Percentiles rank a stretch among this genome's conserved stretches.
Conservation (phyloP, 2,329 filamentous ascomycete species). For the Penicillium sp. region DNA sequence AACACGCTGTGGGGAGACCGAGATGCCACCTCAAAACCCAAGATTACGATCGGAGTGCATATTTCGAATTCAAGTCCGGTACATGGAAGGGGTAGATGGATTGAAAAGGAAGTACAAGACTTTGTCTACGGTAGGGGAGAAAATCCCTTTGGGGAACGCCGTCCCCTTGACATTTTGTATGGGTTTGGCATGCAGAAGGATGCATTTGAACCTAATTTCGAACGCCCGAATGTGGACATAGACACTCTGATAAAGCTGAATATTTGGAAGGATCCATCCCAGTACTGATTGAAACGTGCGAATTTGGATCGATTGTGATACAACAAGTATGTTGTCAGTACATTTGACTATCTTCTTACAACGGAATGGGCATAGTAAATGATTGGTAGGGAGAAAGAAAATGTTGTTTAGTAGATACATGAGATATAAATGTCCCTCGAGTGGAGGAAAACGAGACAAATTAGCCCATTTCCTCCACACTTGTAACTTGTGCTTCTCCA, state of each 20-base stretch:
- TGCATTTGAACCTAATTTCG: conserved; percentile 3
- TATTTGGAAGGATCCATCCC: neutral
- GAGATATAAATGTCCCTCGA: too few species aligned
- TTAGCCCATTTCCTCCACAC: too few species aligned
- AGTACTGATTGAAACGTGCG: too few species aligned
- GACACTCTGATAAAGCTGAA: neutral
- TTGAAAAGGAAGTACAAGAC: conserved; percentile 16
- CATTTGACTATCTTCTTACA: too few species aligned
- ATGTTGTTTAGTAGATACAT: too few species aligned
- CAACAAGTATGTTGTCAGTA: too few species aligned
- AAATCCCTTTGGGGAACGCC: conserved; percentile 22
- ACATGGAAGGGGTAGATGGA: conserved; percentile 11
- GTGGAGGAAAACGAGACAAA: too few species aligned
- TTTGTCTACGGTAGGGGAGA: conserved; percentile 29
- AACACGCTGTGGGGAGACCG: conserved; percentile 8
- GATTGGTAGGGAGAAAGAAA: too few species aligned
- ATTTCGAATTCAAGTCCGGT: neutral
- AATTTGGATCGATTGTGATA: too few species aligned
- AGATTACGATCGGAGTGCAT: conserved; percentile 13
- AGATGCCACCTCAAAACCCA: conserved; percentile 8
- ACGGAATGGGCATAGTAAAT: too few species aligned
- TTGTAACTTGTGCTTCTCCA: too few species aligned
- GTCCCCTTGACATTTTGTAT: neutral
- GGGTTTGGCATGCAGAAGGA: conserved; percentile 1
- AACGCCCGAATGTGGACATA: neutral